These are phyloP conservation scores for Termitomyces heimii DNA, from an alignment of 768 basidiomycete genomes.

Conservation along the genomic window DNA sequence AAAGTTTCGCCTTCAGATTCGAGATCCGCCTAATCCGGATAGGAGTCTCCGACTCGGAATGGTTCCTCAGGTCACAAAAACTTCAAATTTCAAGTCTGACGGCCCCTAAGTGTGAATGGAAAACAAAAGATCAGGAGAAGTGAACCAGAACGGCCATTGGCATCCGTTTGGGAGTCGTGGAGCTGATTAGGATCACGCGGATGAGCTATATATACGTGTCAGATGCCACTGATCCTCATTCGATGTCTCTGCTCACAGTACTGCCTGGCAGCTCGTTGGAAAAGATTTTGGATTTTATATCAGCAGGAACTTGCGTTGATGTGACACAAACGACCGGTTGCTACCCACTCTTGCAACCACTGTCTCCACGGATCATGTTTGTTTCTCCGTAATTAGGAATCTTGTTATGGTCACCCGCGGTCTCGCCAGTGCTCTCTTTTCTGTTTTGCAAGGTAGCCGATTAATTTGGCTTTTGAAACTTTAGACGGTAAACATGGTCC, in stretches of 20 bases:
- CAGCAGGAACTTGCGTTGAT: not conserved
- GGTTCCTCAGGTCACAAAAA: not conserved
- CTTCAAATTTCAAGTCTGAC: too few species aligned
- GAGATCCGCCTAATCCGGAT: not conserved
- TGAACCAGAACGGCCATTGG: not conserved
- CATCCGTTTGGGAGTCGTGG: not conserved
- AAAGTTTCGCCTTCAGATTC: not conserved
- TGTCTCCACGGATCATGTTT: not conserved
- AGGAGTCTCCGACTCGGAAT: not conserved
- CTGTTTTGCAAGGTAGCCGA: too few species aligned
- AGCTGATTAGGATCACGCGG: not conserved
- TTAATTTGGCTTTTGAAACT: not conserved
- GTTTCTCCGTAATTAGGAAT: too few species aligned
- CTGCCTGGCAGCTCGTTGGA: too few species aligned
- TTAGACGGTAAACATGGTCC: not conserved
- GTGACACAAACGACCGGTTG: not conserved
- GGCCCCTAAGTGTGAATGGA: not conserved
- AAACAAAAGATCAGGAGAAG: not conserved
- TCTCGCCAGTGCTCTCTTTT: not conserved
- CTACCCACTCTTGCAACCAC: not conserved
- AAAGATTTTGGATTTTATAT: too few species aligned
- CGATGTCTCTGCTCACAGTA: not conserved
- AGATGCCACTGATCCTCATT: not conserved
- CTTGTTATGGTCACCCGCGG: not conserved
- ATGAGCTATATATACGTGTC: not conserved